phyloP scores from a whole-genome alignment of 2,329 filamentous ascomycete species.

The Apiospora kogelbergensis region DNA sequence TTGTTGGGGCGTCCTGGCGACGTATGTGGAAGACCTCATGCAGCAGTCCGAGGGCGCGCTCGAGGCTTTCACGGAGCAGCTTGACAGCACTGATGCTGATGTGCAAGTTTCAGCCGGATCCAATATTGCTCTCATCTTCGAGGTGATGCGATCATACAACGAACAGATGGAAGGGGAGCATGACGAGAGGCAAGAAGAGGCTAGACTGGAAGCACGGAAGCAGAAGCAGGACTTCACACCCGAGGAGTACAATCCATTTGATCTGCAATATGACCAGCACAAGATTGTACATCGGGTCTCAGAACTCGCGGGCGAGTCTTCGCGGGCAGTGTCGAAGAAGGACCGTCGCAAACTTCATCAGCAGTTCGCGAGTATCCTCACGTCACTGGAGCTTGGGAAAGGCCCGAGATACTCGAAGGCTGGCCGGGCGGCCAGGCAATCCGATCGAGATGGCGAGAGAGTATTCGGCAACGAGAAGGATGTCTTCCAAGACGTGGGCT shows the following conservation, averaged over 20 bases:
- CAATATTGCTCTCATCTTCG: conserved; percentile 81
- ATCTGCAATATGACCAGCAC: conserved; percentile 52
- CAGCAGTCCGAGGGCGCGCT: conserved; percentile 70
- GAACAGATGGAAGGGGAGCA: conserved; percentile 45
- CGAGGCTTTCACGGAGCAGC: conserved; percentile 81
- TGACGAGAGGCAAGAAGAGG: conserved; percentile 30
- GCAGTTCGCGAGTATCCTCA: conserved; percentile 51
- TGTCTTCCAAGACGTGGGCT: conserved; percentile 50
- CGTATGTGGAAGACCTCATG: conserved; percentile 73
- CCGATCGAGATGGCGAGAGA: conserved; percentile 41
- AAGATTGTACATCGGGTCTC: conserved; percentile 47
- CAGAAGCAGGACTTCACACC: conserved; percentile 10
- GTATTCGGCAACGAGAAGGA: conserved; percentile 36
- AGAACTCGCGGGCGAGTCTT: conserved; percentile 46
- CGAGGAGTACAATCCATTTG: conserved; percentile 15
- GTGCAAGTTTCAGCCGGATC: conserved; percentile 78
- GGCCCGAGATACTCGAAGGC: conserved; percentile 56
- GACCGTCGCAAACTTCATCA: conserved; percentile 48
- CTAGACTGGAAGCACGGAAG: conserved; percentile 9
- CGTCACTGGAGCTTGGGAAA: conserved; percentile 53
- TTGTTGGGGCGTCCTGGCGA: conserved; percentile 79
- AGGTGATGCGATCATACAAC: conserved; percentile 59
- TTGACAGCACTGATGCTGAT: conserved; percentile 69
- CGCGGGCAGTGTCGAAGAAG: conserved; percentile 50
- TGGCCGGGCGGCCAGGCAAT: conserved; percentile 38